Conservation (phyloP, 2,329 filamentous ascomycete genomes). For the Scedosporium minutisporum region DNA sequence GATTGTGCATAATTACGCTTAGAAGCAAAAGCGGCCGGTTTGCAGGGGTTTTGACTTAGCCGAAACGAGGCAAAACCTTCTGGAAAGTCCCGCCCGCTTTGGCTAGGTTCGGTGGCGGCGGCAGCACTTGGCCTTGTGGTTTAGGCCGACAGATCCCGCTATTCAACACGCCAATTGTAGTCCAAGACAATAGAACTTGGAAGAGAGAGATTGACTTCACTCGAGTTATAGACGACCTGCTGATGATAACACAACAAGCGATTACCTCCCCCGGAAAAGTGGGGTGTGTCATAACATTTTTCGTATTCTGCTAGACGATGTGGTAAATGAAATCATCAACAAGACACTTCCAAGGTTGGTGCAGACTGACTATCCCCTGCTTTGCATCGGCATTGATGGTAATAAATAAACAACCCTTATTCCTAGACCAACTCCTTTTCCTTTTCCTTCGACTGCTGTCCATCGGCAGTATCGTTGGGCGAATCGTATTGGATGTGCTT, state of each 20-base stretch:
- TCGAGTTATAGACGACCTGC: too few relatives aligned
- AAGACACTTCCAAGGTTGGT: background rate
- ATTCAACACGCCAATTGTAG: background rate
- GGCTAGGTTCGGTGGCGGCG: background rate
- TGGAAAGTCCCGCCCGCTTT: background rate
- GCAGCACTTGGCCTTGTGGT: background rate
- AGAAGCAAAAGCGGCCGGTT: too few relatives aligned
- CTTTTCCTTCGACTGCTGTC: background rate
- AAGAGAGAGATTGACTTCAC: background rate
- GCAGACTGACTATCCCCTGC: background rate
- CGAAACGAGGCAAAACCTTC: background rate
- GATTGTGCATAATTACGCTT: too few relatives aligned
- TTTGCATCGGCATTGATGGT: background rate
- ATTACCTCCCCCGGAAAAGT: too few relatives aligned
- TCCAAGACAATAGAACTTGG: background rate
- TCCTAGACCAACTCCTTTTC: background rate
- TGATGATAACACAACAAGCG: too few relatives aligned
- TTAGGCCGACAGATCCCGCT: background rate
- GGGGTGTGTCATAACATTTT: background rate
- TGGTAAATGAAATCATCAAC: background rate
- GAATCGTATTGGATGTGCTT: slow-evolving; percentile 22
- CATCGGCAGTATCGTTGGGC: background rate
- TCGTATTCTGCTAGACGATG: background rate
- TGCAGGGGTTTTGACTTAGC: too few relatives aligned
- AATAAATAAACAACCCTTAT: background rate